Percentiles rank a stretch among this genome's conserved stretches.
Conservation (phyloP, 192 early-diverging fungal genomes). For the Dissophora globulifera region DNA sequence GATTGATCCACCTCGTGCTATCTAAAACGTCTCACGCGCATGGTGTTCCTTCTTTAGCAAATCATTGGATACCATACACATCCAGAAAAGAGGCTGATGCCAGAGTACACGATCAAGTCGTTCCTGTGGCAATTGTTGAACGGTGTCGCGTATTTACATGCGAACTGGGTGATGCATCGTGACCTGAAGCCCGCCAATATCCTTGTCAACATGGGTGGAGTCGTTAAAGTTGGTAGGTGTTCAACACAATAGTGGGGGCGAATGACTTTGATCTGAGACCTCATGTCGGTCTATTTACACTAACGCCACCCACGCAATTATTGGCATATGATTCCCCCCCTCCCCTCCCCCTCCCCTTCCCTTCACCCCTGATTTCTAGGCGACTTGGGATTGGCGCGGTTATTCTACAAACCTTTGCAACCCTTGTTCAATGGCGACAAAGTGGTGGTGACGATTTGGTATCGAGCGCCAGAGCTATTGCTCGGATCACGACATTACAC, state of each 20-base stretch:
- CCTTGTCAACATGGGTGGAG: conserved; percentile 85
- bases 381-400: conserved; percentile 91
- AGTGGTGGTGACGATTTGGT: conserved; percentile 97
- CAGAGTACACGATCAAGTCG: conserved; percentile 88
- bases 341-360: too few species aligned
- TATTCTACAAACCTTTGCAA: conserved; percentile 77
- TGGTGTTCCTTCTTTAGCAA: conserved; percentile 59
- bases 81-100: conserved; percentile 79
- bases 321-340: too few species aligned
- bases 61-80: conserved; percentile 93
- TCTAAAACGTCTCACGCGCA: too few species aligned
- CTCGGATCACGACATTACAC: conserved; percentile 91
- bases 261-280: too few species aligned
- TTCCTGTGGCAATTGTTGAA: conserved; percentile 90
- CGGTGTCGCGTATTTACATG: conserved; percentile 89
- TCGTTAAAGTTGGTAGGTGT: conserved; percentile 84
- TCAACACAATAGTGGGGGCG: too few species aligned
- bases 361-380: too few species aligned
- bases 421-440: conserved; percentile 87
- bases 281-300: too few species aligned
- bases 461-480: conserved; percentile 92
- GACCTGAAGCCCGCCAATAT: conserved; percentile 97
- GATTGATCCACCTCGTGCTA: too few species aligned
- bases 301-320: too few species aligned
- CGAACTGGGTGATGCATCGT: conserved; percentile 85